phyloP scores from a whole-genome alignment of 768 basidiomycete species.

The Leccinum disarticulatum region DNA sequence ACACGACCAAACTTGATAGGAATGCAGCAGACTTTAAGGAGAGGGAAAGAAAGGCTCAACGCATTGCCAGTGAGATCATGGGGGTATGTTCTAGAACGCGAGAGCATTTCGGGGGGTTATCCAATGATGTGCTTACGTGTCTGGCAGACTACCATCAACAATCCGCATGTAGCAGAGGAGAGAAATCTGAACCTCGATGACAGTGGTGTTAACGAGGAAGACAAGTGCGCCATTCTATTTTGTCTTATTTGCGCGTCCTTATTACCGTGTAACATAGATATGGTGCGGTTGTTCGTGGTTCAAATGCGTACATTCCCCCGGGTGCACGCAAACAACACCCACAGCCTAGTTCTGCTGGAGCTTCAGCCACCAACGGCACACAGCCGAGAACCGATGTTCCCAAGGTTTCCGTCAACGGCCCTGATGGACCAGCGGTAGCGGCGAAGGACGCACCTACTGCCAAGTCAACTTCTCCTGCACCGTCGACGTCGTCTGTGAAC shows the following conservation, averaged over 20 bases:
- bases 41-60: slow-evolving; percentile 82
- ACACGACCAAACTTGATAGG: slow-evolving; percentile 92
- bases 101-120: slow-evolving; percentile 5
- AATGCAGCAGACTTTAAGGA: slow-evolving; percentile 84
- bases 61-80: slow-evolving; percentile 89
- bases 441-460: slow-evolving; percentile 45
- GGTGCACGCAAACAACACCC: slow-evolving; percentile 66
- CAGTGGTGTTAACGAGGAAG: slow-evolving; percentile 86
- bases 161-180: slow-evolving; percentile 90
- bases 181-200: slow-evolving; percentile 65
- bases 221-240: slow-evolving; percentile 64
- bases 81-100: slow-evolving; percentile 50
- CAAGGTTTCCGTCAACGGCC: slow-evolving; percentile 73
- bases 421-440: slow-evolving; percentile 60
- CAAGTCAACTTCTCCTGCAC: slow-evolving; percentile 66
- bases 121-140: slow-evolving; percentile 11
- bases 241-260: slow-evolving; percentile 21
- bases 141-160: slow-evolving; percentile 58
- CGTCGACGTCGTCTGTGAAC: slow-evolving; percentile 42
- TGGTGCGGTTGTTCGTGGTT: slow-evolving; percentile 84
- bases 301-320: slow-evolving; percentile 93
- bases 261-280: slow-evolving; percentile 52
- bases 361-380: slow-evolving; percentile 29
- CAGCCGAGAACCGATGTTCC: slow-evolving; percentile 52
- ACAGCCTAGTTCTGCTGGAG: slow-evolving; percentile 22